Evolutionary conservation across 108 stramenopile genomes (phyloP), one percentile per base, ranked within the genome.

Genomic region (Nitzschia sp.): DNA sequence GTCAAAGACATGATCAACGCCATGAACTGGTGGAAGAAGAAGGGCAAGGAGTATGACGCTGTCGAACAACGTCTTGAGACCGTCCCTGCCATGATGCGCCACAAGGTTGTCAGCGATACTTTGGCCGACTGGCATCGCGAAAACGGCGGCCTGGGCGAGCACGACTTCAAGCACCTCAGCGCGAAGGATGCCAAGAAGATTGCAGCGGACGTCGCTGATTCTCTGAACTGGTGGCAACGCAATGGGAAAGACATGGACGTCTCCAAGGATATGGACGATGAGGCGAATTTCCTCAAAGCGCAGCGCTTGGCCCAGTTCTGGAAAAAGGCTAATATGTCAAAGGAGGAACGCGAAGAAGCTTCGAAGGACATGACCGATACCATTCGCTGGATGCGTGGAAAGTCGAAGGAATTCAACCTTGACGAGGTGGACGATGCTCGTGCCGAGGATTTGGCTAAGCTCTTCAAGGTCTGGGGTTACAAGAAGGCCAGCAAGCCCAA

Each of bases 21-120:
- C 28, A 75, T 75, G 73, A 75, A 75, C 66, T 75, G 73, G 73
- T 75, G 66, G 66, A 75, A 75, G 73, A 75, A 66, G 33, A 61
- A 67, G 56, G 73, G 73, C 45, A 75, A 75, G 59, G 73, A 75
- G 0, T 75, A 68, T 45, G 73, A 67, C 25, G 58, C 36, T 21
- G 50, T 59, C 45, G 58, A 53, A 23, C 47, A 62, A 25, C 66
- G 73, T 36, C 22, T 68, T 3, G 66, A 67, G 25, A 35, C 65
- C 28, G 73, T 67, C 44, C 73, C 73, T 53, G 58, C 58, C 16
- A 75, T 75, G 73, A 27, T 62, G 32, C 73, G 73, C 30, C 73
- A 75, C 58, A 75, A 75, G 52, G 23, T 59, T 30, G 66, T 67
- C 21, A 34, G 46, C 35, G 66, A 75, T 53, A 59, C 58, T 15